A percentile compares a stretch with the other conserved stretches of the same genome.
These are phyloP conservation scores for Trametes hirsuta DNA, from an alignment of 1,284 basidiomycete genomes.

Conservation along the genomic window DNA sequence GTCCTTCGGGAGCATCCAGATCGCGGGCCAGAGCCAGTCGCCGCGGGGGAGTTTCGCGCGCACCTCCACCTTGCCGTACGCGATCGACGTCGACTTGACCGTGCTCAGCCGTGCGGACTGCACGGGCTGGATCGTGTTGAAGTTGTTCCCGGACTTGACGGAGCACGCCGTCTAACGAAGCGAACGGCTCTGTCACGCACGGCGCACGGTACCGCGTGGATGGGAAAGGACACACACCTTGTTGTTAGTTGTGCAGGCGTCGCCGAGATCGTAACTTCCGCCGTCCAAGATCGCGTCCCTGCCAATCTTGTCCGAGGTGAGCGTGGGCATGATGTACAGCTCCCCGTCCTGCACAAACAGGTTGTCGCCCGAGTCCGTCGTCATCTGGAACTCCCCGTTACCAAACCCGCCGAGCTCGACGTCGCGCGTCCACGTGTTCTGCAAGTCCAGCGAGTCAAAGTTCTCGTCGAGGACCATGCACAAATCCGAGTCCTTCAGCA, in stretches of 20 bases:
- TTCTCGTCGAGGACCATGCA: constrained; percentile 74
- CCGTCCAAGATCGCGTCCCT: constrained; percentile 60
- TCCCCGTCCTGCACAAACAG: constrained; percentile 68
- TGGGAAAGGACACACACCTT: constrained; percentile 17
- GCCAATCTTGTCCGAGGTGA: constrained; percentile 71
- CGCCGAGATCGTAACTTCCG: constrained; percentile 61
- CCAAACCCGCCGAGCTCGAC: constrained; percentile 78
- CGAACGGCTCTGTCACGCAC: background rate
- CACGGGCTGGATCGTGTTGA: constrained; percentile 71
- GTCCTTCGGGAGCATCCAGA: constrained; percentile 81
- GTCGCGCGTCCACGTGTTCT: constrained; percentile 65
- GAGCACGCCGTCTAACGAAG: constrained; percentile 42
- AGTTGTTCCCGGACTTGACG: constrained; percentile 40
- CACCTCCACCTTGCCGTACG: constrained; percentile 77
- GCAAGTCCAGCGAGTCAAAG: constrained; percentile 57
- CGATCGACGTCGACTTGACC: constrained; percentile 59
- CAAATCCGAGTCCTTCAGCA: constrained; percentile 44
- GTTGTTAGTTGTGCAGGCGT: constrained; percentile 60
- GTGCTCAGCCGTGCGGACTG: constrained; percentile 78
- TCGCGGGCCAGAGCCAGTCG: constrained; percentile 83
- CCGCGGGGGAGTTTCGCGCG: constrained; percentile 45
- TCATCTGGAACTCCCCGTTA: constrained; percentile 85
- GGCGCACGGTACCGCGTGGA: background rate
- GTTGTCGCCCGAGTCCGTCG: constrained; percentile 64
- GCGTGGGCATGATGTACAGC: constrained; percentile 81